Conservation (phyloP, 2,329 filamentous ascomycete species). For the Rachicladosporium sp. region DNA sequence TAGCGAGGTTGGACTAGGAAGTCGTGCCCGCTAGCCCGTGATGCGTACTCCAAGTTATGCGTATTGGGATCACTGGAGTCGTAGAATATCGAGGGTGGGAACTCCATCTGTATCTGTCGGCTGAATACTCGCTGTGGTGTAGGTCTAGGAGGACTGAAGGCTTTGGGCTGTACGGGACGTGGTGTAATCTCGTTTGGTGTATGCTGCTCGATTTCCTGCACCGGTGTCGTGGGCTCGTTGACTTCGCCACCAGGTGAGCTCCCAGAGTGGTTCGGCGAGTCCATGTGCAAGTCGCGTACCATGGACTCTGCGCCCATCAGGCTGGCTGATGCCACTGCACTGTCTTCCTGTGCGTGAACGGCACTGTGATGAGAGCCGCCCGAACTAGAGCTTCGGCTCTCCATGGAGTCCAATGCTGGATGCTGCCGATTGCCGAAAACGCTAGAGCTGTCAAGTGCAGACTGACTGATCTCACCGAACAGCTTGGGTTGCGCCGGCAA, state of each 20-base stretch:
- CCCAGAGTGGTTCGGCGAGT: conserved; percentile 27
- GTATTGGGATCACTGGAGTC: conserved; percentile 31
- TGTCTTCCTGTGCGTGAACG: too few species aligned
- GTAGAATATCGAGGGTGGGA: conserved; percentile 34
- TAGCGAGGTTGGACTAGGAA: conserved; percentile 21
- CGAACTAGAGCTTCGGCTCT: conserved; percentile 2
- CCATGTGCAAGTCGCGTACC: conserved; percentile 38
- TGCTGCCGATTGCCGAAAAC: conserved; percentile 11
- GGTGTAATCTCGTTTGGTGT: conserved; percentile 19
- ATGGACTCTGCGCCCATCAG: conserved; percentile 36
- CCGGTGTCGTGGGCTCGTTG: conserved; percentile 27
- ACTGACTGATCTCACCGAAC: conserved; percentile 50
- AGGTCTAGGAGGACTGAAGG: too few species aligned
- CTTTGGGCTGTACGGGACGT: conserved; percentile 8
- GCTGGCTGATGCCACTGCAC: conserved; percentile 21
- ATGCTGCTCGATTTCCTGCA: conserved; percentile 16
- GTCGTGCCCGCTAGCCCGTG: conserved; percentile 33
- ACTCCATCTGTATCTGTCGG: conserved; percentile 32
- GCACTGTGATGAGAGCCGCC: too few species aligned
- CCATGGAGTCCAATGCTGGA: background rate
- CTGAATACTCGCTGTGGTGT: conserved; percentile 19
- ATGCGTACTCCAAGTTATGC: conserved; percentile 35
- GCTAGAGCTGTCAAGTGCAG: conserved; percentile 41
- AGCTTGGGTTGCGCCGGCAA: conserved; percentile 27
- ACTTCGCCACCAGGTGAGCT: conserved; percentile 24